These are phyloP conservation scores for Parastagonospora avenae DNA, from an alignment of 2,329 filamentous ascomycete genomes.

Conservation along the genomic window DNA sequence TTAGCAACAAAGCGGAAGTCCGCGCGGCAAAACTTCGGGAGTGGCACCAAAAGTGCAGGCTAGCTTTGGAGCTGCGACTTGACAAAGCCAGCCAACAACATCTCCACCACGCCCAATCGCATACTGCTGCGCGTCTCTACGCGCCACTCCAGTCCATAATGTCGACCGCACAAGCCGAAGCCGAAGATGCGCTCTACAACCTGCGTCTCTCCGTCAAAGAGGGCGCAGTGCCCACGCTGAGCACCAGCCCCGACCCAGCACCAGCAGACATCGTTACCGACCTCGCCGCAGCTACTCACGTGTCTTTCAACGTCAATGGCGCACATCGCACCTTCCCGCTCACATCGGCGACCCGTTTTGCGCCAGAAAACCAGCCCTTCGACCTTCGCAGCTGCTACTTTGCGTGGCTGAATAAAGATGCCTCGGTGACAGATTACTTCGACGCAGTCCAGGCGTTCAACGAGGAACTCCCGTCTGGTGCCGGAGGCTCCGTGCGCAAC, in stretches of 20 bases:
- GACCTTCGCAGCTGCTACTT: constrained; percentile 96
- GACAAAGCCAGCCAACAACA: constrained; percentile 2
- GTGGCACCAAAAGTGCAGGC: constrained; percentile 12
- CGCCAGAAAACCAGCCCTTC: constrained; percentile 70
- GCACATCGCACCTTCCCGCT: constrained; percentile 69
- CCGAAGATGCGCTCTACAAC: constrained; percentile 75
- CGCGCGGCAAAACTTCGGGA: constrained; percentile 15
- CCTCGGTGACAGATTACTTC: constrained; percentile 89
- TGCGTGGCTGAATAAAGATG: constrained; percentile 92
- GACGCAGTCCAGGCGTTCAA: constrained; percentile 80
- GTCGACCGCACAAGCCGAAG: constrained; percentile 37
- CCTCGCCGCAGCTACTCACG: constrained; percentile 60
- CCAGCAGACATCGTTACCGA: constrained; percentile 64
- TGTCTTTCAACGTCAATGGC: constrained; percentile 72
- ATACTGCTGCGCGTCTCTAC: constrained; percentile 14
- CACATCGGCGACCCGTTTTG: constrained; percentile 80
- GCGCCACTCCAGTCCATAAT: constrained; percentile 14
- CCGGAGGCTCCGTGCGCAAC: constrained; percentile 76
- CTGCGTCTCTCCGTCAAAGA: constrained; percentile 82
- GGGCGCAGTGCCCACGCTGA: constrained; percentile 72
- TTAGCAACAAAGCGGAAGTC: constrained; percentile 3
- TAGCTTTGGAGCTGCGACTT: constrained; percentile 8
- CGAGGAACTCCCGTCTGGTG: constrained; percentile 69
- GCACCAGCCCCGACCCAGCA: constrained; percentile 69
- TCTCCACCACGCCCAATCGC: constrained; percentile 2